These are phyloP conservation scores for Aspergillus sp. DNA, from an alignment of 2,329 filamentous ascomycete species.

Conservation along the genomic window DNA sequence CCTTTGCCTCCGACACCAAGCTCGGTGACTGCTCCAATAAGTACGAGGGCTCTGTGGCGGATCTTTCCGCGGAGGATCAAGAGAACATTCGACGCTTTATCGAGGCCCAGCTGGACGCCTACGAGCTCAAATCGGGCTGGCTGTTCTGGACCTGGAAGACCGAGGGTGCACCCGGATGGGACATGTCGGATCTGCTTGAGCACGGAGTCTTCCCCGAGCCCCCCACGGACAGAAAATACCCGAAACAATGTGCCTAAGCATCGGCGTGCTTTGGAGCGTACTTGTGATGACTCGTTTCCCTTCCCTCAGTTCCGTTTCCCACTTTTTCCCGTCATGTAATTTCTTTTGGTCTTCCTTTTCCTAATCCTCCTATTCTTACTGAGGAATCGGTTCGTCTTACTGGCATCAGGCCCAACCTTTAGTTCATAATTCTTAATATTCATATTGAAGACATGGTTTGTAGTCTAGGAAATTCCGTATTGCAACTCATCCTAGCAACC, in stretches of 20 bases:
- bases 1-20: slow-evolving; percentile 46
- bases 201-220: slow-evolving; percentile 51
- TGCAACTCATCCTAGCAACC: no score
- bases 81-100: slow-evolving; percentile 44
- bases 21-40: slow-evolving; percentile 58
- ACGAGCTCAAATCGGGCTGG: slow-evolving; percentile 45
- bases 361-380: not conserved
- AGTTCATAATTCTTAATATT: not conserved
- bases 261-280: not conserved
- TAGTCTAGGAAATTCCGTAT: no score
- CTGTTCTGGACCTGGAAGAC: slow-evolving; percentile 54
- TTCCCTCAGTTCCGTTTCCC: not conserved
- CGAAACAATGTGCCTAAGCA: slow-evolving; percentile 27
- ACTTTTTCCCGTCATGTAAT: not conserved
- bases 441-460: not conserved
- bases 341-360: not conserved
- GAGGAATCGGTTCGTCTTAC: not conserved
- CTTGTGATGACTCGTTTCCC: not conserved
- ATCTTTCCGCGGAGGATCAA: slow-evolving; percentile 37
- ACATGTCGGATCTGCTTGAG: slow-evolving; percentile 45
- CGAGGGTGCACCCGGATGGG: slow-evolving; percentile 50
- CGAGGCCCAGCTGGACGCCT: slow-evolving; percentile 48
- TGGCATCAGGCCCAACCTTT: not conserved
- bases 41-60: slow-evolving; percentile 49
- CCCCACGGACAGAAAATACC: slow-evolving; percentile 33